Evolutionary conservation across 2,329 filamentous ascomycete species (phyloP).

Genomic region (Cyphellophora europaea): DNA sequence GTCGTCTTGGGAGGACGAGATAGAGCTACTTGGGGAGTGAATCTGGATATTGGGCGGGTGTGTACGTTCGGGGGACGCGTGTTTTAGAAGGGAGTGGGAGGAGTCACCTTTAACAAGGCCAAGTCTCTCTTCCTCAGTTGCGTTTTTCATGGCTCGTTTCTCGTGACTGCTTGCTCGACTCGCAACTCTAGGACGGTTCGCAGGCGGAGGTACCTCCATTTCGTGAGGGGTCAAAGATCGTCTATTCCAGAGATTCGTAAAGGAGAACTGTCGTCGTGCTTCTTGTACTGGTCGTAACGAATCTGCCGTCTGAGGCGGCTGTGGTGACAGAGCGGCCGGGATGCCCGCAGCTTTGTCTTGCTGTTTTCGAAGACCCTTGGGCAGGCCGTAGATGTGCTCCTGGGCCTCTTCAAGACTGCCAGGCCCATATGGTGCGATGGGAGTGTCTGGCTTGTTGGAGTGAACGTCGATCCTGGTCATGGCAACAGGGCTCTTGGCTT

Average conservation of each 20-base stretch:
- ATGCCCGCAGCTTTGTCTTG: conserved; percentile 25
- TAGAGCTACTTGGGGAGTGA: conserved; percentile 1
- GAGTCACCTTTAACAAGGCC: conserved; percentile 73
- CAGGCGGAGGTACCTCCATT: conserved; percentile 9
- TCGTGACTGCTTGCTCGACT: conserved; percentile 18
- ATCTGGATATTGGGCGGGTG: conserved; percentile 2
- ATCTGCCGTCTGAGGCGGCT: conserved; percentile 10
- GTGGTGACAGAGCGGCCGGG: conserved; percentile 10
- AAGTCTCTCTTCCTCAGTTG: conserved; percentile 72
- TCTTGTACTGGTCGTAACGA: conserved; percentile 10
- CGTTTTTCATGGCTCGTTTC: conserved; percentile 30
- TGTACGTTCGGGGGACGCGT: conserved; percentile 12
- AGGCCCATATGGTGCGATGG: conserved; percentile 17
- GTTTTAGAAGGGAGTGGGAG: conserved; percentile 14
- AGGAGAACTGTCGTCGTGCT: conserved; percentile 76
- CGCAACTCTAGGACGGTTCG: conserved; percentile 13
- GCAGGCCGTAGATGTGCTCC: conserved; percentile 44
- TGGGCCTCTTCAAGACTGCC: conserved; percentile 21
- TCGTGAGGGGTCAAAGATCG: conserved; percentile 20
- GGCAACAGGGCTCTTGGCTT: conserved; percentile 46
- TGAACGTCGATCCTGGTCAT: conserved; percentile 52
- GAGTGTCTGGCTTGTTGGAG: conserved; percentile 37
- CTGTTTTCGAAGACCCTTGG: conserved; percentile 29
- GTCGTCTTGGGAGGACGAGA: neutral
- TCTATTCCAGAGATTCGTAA: conserved; percentile 72